Conservation (phyloP, 2,329 filamentous ascomycete species). For the Cytospora paraplurivora region DNA sequence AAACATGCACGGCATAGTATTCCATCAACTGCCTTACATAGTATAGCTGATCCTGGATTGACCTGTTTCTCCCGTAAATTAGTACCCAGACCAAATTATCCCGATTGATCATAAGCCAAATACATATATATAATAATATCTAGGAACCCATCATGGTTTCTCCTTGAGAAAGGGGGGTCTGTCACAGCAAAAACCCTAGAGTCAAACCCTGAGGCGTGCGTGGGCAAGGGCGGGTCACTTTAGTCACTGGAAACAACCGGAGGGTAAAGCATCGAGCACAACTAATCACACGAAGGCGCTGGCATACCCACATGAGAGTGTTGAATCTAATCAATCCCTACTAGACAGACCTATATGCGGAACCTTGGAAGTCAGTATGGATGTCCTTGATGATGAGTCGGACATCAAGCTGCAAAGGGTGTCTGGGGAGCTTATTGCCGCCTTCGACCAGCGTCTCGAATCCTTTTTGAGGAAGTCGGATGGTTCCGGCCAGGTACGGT, state of each 20-base stretch:
- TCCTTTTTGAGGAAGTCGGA: conserved; percentile 57
- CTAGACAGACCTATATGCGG: neutral
- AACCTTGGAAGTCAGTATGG: conserved; percentile 37
- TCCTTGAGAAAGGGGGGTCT: neutral
- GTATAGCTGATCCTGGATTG: no score
- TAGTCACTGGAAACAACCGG: neutral
- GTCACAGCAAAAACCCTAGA: neutral
- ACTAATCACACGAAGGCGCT: neutral
- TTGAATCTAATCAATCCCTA: neutral
- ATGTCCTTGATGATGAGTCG: conserved; percentile 60
- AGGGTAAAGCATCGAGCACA: neutral
- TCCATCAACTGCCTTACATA: no score
- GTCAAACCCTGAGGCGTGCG: neutral
- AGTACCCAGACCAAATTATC: no score
- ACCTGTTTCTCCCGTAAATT: no score
- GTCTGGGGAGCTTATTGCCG: conserved; percentile 59
- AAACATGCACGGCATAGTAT: no score
- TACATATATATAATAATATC: no score
- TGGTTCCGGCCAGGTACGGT: conserved; percentile 49
- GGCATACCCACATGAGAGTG: neutral
- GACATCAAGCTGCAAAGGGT: conserved; percentile 65
- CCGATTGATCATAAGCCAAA: no score
- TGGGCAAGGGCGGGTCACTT: neutral
- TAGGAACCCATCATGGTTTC: no score
- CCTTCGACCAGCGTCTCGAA: conserved; percentile 56